phyloP scores from a whole-genome alignment of 2,329 filamentous ascomycete genomes.

The Fonsecaea nubica region DNA sequence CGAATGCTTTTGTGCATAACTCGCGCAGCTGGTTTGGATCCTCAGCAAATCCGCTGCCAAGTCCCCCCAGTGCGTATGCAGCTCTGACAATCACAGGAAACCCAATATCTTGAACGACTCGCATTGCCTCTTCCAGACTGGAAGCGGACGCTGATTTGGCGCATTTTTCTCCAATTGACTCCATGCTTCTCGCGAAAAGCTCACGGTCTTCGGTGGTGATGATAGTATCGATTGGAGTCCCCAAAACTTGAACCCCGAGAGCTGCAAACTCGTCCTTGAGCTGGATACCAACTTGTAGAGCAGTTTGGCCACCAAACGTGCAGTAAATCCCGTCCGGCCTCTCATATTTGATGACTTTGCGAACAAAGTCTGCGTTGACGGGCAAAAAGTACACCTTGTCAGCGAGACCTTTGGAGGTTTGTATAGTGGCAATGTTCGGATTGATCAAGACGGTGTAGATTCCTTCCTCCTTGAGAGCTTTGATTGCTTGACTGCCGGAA shows the following conservation, averaged over 20 bases:
- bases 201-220: conserved; percentile 98
- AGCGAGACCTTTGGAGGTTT: conserved; percentile 95
- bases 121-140: conserved; percentile 84
- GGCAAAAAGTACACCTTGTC: conserved; percentile 99
- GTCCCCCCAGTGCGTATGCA: conserved; percentile 91
- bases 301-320: conserved; percentile 97
- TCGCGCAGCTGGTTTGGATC: conserved; percentile 81
- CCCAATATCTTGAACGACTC: conserved; percentile 86
- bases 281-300: conserved; percentile 94
- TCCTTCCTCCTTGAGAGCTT: conserved; percentile 95
- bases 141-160: conserved; percentile 95
- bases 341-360: conserved; percentile 95
- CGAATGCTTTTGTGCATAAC: conserved; percentile 92
- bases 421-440: conserved; percentile 98
- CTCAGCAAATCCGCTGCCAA: conserved; percentile 94
- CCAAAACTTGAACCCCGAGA: conserved; percentile 90
- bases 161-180: conserved; percentile 96
- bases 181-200: conserved; percentile 96
- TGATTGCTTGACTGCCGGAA: conserved; percentile 97
- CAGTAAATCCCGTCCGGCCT: conserved; percentile 95
- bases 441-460: conserved; percentile 99
- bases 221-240: conserved; percentile 96
- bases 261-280: conserved; percentile 95
- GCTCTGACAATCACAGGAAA: conserved; percentile 97
- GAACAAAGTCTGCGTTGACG: conserved; percentile 94